Base-by-base conservation (phyloP, 768 basidiomycete genomes). In the Mycena indigotica region DNA sequence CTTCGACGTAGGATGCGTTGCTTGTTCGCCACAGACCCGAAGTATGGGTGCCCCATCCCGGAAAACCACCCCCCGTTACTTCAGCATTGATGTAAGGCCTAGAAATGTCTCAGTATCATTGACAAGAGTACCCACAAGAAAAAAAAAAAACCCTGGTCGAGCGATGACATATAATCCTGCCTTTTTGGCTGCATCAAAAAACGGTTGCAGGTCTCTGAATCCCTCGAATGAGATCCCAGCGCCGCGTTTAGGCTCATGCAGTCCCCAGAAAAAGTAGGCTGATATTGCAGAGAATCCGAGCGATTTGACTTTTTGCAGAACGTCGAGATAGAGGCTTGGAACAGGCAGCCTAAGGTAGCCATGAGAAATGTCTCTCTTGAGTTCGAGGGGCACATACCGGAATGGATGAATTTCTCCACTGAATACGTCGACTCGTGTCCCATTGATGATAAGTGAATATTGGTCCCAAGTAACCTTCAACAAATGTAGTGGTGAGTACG, bases 111-210 rank as follows among this genome's bases (percentile, higher is more conserved):
- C 16, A n/a, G 32, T 8, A 45, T 28, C 49, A 54, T n/a, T n/a
- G n/a, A n/a, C n/a, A 15, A 23, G 32, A 29, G 17, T 24, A 41
- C 29, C 52, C 15, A 40, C 3, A 44, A 28, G 40, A 2, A 38
- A 13, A 19, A 44, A 49, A 23, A 58, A 66, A 53, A 66, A 80
- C 81, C 81, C 77, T 28, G 75, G 80, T 57, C 82, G 71, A 56
- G 82, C 77, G 62, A 84, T 80, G 30, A 85, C 69, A 68, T 82
- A 85, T n/a, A 85, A 66, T 1, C 84, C 83, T 1, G 80, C 80
- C 44, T 77, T 64, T 68, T 78, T 76, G 3, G 82, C 82, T n/a
- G 79, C 79, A 60, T 83, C 78, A 50, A 84, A 77, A 67, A 84
- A 81, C 5, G 79, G 76, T 58, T 83, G 80, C 16, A 83, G 62